Evolutionary conservation across 257 asterid species (phyloP).

Genomic region (Nicotiana obtusifolia): DNA sequence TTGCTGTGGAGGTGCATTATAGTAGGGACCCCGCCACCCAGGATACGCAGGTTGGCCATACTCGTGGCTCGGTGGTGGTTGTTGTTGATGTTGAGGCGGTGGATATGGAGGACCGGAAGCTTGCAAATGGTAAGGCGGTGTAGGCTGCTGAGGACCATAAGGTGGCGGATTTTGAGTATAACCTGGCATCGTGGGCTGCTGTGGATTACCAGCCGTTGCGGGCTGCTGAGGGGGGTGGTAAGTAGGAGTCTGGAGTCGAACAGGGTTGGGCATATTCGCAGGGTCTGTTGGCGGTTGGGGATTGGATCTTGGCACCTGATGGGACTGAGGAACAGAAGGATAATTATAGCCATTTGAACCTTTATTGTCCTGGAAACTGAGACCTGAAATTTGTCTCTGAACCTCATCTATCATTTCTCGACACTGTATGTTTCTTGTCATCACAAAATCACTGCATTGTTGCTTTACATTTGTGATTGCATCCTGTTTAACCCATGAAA

Average conservation of each 20-base stretch:
- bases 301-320: slow-evolving; percentile 37
- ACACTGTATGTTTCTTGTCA: slow-evolving; percentile 91
- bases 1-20: slow-evolving; percentile 71
- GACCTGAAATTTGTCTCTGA: slow-evolving; percentile 82
- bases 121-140: slow-evolving; percentile 63
- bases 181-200: slow-evolving; percentile 41
- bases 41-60: slow-evolving; percentile 91
- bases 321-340: slow-evolving; percentile 44
- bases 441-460: slow-evolving; percentile 88
- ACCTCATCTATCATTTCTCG: slow-evolving; percentile 90
- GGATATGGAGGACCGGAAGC: slow-evolving; percentile 48
- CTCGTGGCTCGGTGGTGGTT: slow-evolving; percentile 47
- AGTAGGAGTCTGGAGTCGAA: slow-evolving; percentile 35
- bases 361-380: slow-evolving; percentile 70
- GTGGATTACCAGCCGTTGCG: slow-evolving; percentile 37
- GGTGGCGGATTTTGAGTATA: slow-evolving; percentile 61
- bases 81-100: slow-evolving; percentile 55
- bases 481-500: slow-evolving; percentile 46
- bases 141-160: slow-evolving; percentile 49
- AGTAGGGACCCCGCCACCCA: slow-evolving; percentile 90
- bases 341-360: slow-evolving; percentile 44
- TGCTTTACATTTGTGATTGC: slow-evolving; percentile 83
- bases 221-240: slow-evolving; percentile 64
- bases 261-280: slow-evolving; percentile 24
- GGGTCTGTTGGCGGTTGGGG: slow-evolving; percentile 44